phyloP scores from a whole-genome alignment of 805 yeast species.

The Saccharomycopsis oosterbeekiorum region DNA sequence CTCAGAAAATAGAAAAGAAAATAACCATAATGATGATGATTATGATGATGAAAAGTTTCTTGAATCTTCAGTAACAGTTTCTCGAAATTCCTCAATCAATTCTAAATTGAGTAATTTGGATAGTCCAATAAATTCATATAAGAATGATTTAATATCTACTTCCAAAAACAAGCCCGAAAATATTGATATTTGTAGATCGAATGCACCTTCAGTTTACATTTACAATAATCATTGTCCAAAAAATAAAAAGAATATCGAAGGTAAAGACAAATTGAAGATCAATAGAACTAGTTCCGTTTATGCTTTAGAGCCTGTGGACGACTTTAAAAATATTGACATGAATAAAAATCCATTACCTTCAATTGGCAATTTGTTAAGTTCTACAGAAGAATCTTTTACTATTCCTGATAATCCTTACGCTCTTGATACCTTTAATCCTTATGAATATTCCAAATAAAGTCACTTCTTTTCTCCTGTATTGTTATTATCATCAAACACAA shows the following conservation, averaged over 20 bases:
- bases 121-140: neutral
- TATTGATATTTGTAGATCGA: neutral
- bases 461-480: neutral
- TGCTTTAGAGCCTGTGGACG: slow-evolving; percentile 10
- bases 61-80: neutral
- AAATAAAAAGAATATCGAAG: neutral
- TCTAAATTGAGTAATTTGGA: slow-evolving; percentile 6
- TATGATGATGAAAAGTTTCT: neutral
- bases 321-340: slow-evolving; percentile 15
- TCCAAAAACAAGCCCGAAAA: neutral
- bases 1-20: neutral
- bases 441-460: neutral
- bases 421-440: neutral
- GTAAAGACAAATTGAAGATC: slow-evolving; percentile 3
- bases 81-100: slow-evolving; percentile 3
- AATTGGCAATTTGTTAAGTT: slow-evolving; percentile 13
- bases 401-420: slow-evolving; percentile 14
- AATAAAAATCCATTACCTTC: slow-evolving; percentile 13
- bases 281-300: slow-evolving; percentile 16
- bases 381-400: slow-evolving; percentile 4
- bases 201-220: slow-evolving; percentile 2
- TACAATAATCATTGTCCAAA: neutral
- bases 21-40: neutral
- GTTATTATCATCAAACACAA: no score
- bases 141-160: neutral